These are phyloP conservation scores for Phenoliferia sp. DNA, from an alignment of 1,284 basidiomycete genomes.

Conservation along the genomic window DNA sequence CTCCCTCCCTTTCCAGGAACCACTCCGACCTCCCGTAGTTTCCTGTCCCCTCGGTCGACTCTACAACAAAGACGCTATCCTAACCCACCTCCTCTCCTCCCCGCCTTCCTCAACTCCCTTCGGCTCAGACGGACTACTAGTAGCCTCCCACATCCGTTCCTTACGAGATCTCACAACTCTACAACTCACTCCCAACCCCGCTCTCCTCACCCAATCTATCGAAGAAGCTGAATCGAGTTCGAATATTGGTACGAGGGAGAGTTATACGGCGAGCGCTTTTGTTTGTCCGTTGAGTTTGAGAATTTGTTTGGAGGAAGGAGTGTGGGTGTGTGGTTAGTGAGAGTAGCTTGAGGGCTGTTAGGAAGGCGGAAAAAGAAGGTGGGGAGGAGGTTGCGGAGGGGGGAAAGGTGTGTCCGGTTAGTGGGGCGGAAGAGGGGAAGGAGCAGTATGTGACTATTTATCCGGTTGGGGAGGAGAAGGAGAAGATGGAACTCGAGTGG, in stretches of 20 bases:
- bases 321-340: constrained; percentile 87
- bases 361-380: constrained; percentile 12
- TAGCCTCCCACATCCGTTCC: constrained; percentile 68
- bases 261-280: constrained; percentile 56
- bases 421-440: constrained; percentile 13
- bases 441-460: constrained; percentile 27
- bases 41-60: constrained; percentile 83
- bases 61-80: constrained; percentile 87
- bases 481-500: not conserved
- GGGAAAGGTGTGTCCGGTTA: constrained; percentile 25
- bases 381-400: constrained; percentile 11
- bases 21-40: constrained; percentile 78
- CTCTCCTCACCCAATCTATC: constrained; percentile 61
- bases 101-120: constrained; percentile 24
- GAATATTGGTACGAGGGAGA: constrained; percentile 12
- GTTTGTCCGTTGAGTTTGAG: constrained; percentile 83
- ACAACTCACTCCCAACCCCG: constrained; percentile 67
- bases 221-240: constrained; percentile 6
- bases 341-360: constrained; percentile 57
- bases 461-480: constrained; percentile 31
- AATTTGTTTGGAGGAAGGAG: constrained; percentile 76
- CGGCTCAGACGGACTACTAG: constrained; percentile 35
- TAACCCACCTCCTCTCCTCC: constrained; percentile 74
- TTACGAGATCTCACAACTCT: constrained; percentile 84
- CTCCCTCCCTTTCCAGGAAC: too few species aligned